Conservation (phyloP, 306 rosid species). For the Inga leiocalycina region DNA sequence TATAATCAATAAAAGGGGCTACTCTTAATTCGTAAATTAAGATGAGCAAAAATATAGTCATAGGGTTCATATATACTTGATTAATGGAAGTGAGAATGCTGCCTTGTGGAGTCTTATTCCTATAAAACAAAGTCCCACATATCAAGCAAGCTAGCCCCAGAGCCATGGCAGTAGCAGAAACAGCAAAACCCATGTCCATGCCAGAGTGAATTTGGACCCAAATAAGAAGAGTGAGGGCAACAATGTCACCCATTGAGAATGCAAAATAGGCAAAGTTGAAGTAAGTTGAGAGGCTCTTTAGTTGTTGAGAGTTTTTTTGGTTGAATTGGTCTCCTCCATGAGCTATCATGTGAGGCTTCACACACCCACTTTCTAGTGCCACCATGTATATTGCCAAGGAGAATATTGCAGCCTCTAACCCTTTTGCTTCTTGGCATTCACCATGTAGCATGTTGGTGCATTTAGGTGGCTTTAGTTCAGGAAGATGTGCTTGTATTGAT, state of each 20-base stretch:
- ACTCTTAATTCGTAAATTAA: not conserved
- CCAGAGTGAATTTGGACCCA: slow-evolving; percentile 98
- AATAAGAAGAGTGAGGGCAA: slow-evolving; percentile 82
- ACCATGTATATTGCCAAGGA: slow-evolving; percentile 77
- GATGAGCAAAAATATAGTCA: not conserved
- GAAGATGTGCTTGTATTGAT: slow-evolving; percentile 87
- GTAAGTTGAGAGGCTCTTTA: slow-evolving; percentile 69
- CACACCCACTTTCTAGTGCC: slow-evolving; percentile 92
- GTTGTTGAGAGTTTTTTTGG: slow-evolving; percentile 45
- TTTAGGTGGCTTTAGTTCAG: slow-evolving; percentile 76
- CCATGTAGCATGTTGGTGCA: slow-evolving; percentile 43
- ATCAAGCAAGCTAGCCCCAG: slow-evolving; percentile 71
- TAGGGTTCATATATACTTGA: slow-evolving; percentile 48
- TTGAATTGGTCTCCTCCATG: slow-evolving; percentile 91
- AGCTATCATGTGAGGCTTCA: slow-evolving; percentile 92
- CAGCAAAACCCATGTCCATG: slow-evolving; percentile 89
- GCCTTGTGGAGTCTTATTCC: slow-evolving; percentile 69
- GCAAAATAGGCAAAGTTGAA: slow-evolving; percentile 91
- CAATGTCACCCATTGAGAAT: slow-evolving; percentile 77
- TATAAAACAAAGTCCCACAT: slow-evolving; percentile 66
- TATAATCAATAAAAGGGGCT: not conserved
- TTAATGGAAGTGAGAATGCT: slow-evolving; percentile 54
- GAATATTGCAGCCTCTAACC: slow-evolving; percentile 72
- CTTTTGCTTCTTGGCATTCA: slow-evolving; percentile 74
- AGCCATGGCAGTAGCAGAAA: slow-evolving; percentile 91